Base-by-base conservation (phyloP, 2,329 filamentous ascomycete species). In the Alternaria ethzedia region DNA sequence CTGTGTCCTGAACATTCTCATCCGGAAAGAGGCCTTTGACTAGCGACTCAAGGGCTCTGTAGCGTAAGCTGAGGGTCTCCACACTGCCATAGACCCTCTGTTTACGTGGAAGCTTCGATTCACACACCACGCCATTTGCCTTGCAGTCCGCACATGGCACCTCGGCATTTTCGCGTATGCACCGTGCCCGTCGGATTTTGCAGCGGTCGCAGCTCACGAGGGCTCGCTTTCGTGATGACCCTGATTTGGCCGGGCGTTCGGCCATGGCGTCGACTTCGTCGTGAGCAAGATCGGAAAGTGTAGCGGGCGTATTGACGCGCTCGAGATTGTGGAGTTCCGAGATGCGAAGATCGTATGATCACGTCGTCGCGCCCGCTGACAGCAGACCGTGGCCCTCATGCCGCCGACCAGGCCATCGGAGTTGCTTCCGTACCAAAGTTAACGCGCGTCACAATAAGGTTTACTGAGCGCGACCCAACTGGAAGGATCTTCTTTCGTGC, bases 31-130 rank as follows among this genome's bases (percentile, higher is more conserved):
- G 59, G 0, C 81, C 81, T 54, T 80, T 79, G 45, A 83, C 75
- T 46, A 83, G 51, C 15, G 80, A 75, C 65, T 83, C 81, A 11
- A 83, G 74, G 3, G 82, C 80, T 46, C 82, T 74, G 63, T 82
- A 83, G 26, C 82, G 75, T 28, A 80, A 71, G 51, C 81, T 82
- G 46, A 83, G 70, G n/a, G 81, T 82, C 63, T 83, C 82, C 7
- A 83, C 79, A 61, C 82, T 83, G 15, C 82, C 82, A 58, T 83
- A 83, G 11, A 83, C 81, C 32, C 82, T 72, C 43, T 82, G 81
- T 65, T 83, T 83, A 23, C 82, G 78, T 6, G 82, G 82, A 36
- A 83, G 70, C 11, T 81, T 83, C 8, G 78, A 82, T 65, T 83
- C 79, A 68, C 82, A 83, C 32, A 72, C 69, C 25, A 81, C 79